Conservation (phyloP, 441 rosid species). For the Metrosideros polymorpha region DNA sequence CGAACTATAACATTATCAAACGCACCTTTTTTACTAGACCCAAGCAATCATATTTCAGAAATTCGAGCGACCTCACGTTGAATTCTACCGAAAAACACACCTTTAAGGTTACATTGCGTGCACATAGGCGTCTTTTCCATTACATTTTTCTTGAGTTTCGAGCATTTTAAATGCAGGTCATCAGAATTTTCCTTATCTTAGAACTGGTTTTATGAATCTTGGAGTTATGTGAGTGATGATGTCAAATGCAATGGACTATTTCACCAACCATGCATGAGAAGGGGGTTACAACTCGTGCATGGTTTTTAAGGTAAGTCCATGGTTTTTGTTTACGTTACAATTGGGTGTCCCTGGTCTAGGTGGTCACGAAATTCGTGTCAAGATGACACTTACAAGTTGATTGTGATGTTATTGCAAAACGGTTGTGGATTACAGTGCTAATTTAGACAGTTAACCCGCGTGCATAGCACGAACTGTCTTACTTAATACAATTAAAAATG, state of each 20-base stretch:
- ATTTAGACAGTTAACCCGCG: neutral
- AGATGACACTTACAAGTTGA: neutral
- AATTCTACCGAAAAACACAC: neutral
- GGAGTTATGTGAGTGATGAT: neutral
- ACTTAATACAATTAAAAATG: neutral
- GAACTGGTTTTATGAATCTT: neutral
- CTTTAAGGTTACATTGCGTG: no score
- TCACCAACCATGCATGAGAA: neutral
- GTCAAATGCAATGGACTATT: neutral
- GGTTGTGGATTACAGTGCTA: neutral
- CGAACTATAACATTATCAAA: neutral
- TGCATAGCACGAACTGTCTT: neutral
- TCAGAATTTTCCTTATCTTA: neutral
- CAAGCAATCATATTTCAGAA: neutral
- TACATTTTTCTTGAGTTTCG: neutral
- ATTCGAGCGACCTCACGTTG: neutral
- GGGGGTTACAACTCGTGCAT: neutral
- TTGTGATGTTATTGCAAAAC: neutral
- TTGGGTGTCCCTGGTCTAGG: neutral
- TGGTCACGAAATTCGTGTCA: neutral
- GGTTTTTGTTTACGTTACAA: neutral
- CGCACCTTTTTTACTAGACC: neutral
- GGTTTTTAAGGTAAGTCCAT: neutral
- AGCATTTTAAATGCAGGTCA: neutral
- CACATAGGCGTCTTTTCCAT: neutral